phyloP scores from a whole-genome alignment of 2,329 filamentous ascomycete species.

The Alternaria gaisen region DNA sequence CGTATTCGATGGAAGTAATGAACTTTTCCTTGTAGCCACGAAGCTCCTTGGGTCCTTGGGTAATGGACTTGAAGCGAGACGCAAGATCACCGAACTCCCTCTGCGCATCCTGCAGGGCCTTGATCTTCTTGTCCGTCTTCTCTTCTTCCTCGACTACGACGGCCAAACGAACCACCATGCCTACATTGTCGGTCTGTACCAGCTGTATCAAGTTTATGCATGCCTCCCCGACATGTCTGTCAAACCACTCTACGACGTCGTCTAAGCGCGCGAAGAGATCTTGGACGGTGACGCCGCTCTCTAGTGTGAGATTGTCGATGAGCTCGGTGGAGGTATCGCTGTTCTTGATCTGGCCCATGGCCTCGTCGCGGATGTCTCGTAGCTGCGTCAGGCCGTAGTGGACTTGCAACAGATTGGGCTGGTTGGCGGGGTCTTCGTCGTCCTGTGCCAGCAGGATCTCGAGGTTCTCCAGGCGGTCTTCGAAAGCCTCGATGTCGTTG shows the following conservation, averaged over 20 bases:
- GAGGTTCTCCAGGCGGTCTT: slow-evolving; percentile 76
- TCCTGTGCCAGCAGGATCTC: slow-evolving; percentile 83
- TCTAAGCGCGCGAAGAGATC: slow-evolving; percentile 91
- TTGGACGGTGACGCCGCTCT: slow-evolving; percentile 76
- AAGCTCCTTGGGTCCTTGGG: slow-evolving; percentile 88
- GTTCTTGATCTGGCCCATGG: slow-evolving; percentile 89
- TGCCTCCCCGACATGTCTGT: slow-evolving; percentile 89
- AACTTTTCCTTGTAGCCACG: slow-evolving; percentile 98
- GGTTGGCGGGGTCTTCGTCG: slow-evolving; percentile 84
- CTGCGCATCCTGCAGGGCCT: slow-evolving; percentile 91
- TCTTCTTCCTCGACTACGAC: slow-evolving; percentile 95
- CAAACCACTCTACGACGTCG: slow-evolving; percentile 90
- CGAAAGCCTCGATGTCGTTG: slow-evolving; percentile 86
- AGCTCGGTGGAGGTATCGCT: slow-evolving; percentile 92
- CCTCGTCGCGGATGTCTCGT: slow-evolving; percentile 93
- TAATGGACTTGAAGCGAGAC: slow-evolving; percentile 92
- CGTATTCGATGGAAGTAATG: slow-evolving; percentile 77
- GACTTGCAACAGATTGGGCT: slow-evolving; percentile 87
- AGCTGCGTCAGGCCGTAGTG: slow-evolving; percentile 93
- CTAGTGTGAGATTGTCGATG: slow-evolving; percentile 74
- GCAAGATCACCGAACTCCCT: slow-evolving; percentile 96
- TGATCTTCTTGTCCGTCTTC: slow-evolving; percentile 91
- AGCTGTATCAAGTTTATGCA: slow-evolving; percentile 90
- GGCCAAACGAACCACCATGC: slow-evolving; percentile 88
- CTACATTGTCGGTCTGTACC: slow-evolving; percentile 84